Evolutionary conservation across 352 stramenopile genomes (phyloP).

Genomic region (Globisporangium lucens): DNA sequence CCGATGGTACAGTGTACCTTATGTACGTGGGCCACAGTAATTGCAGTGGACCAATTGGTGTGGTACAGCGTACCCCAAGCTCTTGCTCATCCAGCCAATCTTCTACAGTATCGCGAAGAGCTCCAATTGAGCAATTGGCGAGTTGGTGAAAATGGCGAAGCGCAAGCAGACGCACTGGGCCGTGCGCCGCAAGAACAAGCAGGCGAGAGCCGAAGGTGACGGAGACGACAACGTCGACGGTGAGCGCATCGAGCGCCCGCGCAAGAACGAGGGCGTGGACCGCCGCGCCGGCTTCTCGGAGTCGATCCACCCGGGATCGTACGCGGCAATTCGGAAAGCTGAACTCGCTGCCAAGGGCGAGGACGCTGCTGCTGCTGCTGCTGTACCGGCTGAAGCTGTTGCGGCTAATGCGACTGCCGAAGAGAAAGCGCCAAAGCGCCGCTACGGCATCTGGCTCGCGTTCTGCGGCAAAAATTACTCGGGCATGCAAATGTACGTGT

Average conservation of each 20-base stretch:
- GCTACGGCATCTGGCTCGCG: constrained; percentile 81
- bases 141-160: constrained; percentile 30
- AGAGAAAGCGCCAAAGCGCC: constrained; percentile 41
- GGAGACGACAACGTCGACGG: constrained; percentile 18
- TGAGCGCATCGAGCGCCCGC: constrained; percentile 17
- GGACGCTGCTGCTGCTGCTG: constrained; percentile 1
- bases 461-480: constrained; percentile 90
- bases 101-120: background rate
- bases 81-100: constrained; percentile 3
- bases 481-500: constrained; percentile 83
- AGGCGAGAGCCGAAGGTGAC: constrained; percentile 24
- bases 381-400: background rate
- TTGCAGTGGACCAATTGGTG: too few species aligned
- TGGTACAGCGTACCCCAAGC: background rate
- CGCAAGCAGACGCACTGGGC: constrained; percentile 66
- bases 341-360: constrained; percentile 12
- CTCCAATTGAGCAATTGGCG: background rate
- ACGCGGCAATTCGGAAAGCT: constrained; percentile 46
- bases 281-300: constrained; percentile 56
- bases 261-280: constrained; percentile 30
- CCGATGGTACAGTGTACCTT: background rate
- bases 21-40: too few species aligned
- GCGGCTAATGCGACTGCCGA: background rate
- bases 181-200: constrained; percentile 74
- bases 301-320: constrained; percentile 69